Evolutionary conservation across 2,329 filamentous ascomycete species (phyloP).

Genomic region (Zymoseptoria passerinii): DNA sequence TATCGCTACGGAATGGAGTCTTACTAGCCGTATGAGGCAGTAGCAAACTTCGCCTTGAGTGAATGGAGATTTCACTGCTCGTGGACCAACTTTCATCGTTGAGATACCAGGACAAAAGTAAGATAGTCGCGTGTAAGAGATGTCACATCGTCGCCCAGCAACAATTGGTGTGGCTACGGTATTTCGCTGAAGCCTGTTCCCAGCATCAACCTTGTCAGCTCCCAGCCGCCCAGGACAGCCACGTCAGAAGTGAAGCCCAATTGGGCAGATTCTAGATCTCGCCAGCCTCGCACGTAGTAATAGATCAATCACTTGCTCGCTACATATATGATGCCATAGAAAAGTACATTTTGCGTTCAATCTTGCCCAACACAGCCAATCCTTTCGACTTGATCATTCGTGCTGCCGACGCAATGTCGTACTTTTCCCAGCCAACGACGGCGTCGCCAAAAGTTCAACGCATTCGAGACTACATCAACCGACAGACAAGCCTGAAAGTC

Average conservation of each 20-base stretch:
- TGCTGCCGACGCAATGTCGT: background rate
- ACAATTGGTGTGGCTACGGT: background rate
- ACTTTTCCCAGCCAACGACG: background rate
- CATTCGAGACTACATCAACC: background rate
- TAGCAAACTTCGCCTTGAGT: background rate
- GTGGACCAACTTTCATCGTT: background rate
- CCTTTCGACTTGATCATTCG: background rate
- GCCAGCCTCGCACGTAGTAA: background rate
- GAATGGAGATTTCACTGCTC: background rate
- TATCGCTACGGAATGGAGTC: background rate
- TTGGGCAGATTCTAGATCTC: background rate
- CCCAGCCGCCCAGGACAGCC: background rate
- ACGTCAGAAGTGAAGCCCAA: background rate
- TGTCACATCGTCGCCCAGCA: background rate
- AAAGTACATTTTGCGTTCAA: background rate
- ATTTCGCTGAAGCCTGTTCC: background rate
- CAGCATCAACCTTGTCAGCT: background rate
- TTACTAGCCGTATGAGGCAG: background rate
- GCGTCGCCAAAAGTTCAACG: background rate
- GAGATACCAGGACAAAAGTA: background rate
- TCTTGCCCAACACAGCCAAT: background rate
- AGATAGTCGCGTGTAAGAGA: background rate
- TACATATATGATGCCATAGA: background rate
- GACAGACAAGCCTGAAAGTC: background rate
- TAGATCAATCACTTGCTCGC: background rate